Evolutionary conservation across 140 eudicot species (phyloP), one percentile per base, ranked within the genome.

Genomic region (Anethum foeniculum): DNA sequence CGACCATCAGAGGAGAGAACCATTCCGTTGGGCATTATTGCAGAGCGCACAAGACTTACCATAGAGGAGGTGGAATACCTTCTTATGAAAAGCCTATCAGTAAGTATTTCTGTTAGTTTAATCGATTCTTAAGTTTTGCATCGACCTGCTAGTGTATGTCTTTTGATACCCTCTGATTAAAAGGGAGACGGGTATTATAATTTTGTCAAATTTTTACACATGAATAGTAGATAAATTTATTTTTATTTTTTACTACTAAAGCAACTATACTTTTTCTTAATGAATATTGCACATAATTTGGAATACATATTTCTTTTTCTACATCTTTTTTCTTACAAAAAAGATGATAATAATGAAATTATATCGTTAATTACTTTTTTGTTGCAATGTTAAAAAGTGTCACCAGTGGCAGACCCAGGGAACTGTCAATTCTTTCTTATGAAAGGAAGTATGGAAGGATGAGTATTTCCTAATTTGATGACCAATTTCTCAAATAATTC

Each of bases 41-140:
- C 98, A 27, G 97, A 94, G 71, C 87, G 92, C 51, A 94, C 97
- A 83, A 94, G 88, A 81, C 94, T 90, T 18, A 81, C 93, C 4
- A 88, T 94, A 34, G 98, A 93, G 82, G 97, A 90, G 72, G 98
- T 93, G 34, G 98, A 94, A 84, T 85, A 89, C 82, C 98, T 94
- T 43, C 97, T 92, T 81, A 92, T 94, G 97, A 94, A 92, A 85
- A 94, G 98, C 89, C 91, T 92, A 80, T 94, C 98, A 12, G 98
- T 94, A 88, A 90, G 97, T 88, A 44, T 8, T 48, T 46, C 0
- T 47, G 2, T 74, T 43, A 4, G 7, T 25, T 19, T 9, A 74
- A 74, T 74, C 43, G 51, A 39, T 15, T 71, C 30, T 34, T 36
- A 9, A 34, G 1, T 71, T 39, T 6, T 34, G 39, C 76, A 36